Evolutionary conservation across 306 rosid species (phyloP), one percentile per base, ranked within the genome.

Genomic region (Citrullus mucosospermus): DNA sequence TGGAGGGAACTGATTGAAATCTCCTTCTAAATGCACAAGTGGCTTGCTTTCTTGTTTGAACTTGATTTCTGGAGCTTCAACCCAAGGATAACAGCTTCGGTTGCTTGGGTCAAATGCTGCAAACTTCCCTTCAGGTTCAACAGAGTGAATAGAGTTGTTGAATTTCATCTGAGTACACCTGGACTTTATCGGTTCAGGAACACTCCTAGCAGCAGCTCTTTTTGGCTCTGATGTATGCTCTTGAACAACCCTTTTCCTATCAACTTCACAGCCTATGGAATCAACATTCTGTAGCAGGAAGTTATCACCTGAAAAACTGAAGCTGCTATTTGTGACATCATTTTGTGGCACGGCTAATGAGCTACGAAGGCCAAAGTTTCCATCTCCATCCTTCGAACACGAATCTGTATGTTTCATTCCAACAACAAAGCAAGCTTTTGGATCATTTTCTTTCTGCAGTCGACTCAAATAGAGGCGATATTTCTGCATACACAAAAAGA

Each of bases 381-480:
- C 91, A 39, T 85, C 63, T 78, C 85, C 79, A 76, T 90, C 98
- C 79, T 85, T 91, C n/a, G 89, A 54, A 78, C 86, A 50, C 44
- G 80, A 81, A 75, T 95, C 97, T 0, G 89, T 69, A 81, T 62
- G 92, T 84, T 91, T 95, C 78, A 79, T 78, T 69, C 92, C 99
- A 63, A 82, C 84, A 63, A 82, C 84, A 51, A 88, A 84, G 78
- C 88, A 74, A 83, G 93, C 79, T 83, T 86, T 92, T 10, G 78
- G 84, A 17, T 90, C 96, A 17, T 83, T 87, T 41, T 91, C 97
- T 77, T 91, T 96, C 79, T 88, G 98, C 79, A 96, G 83, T 86
- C 99, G 83, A 79, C 93, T 85, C 93, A 92, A 81, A 87, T 96
- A 96, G 78, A 96, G 98, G 81, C 98, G 93, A 78, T 92, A 96